Evolutionary conservation across 2,329 filamentous ascomycete genomes (phyloP).

Genomic region (Penicillium vulpinum): DNA sequence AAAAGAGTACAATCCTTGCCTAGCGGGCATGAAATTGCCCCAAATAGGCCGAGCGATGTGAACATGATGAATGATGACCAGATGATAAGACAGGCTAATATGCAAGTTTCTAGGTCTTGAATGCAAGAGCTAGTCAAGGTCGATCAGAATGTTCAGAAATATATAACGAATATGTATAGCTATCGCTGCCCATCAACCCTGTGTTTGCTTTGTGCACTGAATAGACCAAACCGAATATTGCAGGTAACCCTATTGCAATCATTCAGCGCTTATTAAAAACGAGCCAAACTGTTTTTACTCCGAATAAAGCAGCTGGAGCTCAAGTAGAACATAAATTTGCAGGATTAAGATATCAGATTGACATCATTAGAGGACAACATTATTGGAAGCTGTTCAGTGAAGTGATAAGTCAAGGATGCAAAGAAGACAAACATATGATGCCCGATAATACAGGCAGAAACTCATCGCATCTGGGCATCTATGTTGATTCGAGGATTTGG

Average conservation of each 20-base stretch:
- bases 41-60: conserved; percentile 56
- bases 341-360: background rate
- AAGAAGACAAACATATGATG: conserved; percentile 5
- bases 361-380: background rate
- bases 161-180: background rate
- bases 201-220: background rate
- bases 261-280: background rate
- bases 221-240: background rate
- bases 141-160: background rate
- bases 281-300: background rate
- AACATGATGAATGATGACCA: conserved; percentile 48
- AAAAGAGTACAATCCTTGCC: conserved; percentile 52
- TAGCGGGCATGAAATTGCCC: conserved; percentile 54
- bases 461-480: background rate
- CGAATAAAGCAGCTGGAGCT: background rate
- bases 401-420: conserved; percentile 7
- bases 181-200: background rate
- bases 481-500: background rate
- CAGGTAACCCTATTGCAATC: background rate
- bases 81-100: background rate
- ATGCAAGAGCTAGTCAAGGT: background rate
- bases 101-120: background rate
- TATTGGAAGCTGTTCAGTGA: background rate
- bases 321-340: background rate
- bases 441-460: conserved; percentile 3